phyloP scores from a whole-genome alignment of 2,329 filamentous ascomycete genomes.

The Didymella pomorum region DNA sequence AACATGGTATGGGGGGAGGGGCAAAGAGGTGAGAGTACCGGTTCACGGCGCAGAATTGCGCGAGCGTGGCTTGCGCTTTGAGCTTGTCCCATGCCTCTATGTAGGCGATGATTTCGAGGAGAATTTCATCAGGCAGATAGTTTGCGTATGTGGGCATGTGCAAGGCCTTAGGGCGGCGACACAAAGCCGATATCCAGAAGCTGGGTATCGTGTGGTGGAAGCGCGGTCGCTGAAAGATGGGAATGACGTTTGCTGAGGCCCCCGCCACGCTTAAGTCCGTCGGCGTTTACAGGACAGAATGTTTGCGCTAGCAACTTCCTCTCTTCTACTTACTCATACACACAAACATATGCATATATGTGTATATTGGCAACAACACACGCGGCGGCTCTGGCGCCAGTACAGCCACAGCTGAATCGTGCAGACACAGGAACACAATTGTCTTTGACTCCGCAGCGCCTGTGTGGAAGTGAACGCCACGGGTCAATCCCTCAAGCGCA shows the following conservation, averaged over 20 bases:
- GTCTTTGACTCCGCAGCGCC: no score
- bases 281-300: background rate
- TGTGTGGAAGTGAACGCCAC: no score
- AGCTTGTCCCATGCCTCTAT: slow-evolving; percentile 42
- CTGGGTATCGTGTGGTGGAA: slow-evolving; percentile 7
- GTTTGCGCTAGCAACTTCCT: no score
- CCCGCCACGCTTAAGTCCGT: background rate
- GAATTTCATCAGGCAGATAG: slow-evolving; percentile 63
- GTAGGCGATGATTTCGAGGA: slow-evolving; percentile 59
- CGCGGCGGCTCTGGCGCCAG: no score
- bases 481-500: no score
- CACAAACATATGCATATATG: no score
- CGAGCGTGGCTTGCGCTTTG: slow-evolving; percentile 57
- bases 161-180: background rate
- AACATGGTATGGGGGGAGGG: no score
- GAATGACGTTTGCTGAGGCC: slow-evolving; percentile 14
- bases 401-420: no score
- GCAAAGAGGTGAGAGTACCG: slow-evolving; percentile 32
- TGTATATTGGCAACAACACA: no score
- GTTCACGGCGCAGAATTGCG: slow-evolving; percentile 59
- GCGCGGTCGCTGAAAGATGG: slow-evolving; percentile 2
- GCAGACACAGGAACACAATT: no score
- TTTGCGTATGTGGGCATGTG: slow-evolving; percentile 23
- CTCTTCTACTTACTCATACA: no score
- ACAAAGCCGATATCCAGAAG: background rate